These are phyloP conservation scores for Cladosporium sp. DNA, from an alignment of 2,329 filamentous ascomycete species.

Conservation along the genomic window DNA sequence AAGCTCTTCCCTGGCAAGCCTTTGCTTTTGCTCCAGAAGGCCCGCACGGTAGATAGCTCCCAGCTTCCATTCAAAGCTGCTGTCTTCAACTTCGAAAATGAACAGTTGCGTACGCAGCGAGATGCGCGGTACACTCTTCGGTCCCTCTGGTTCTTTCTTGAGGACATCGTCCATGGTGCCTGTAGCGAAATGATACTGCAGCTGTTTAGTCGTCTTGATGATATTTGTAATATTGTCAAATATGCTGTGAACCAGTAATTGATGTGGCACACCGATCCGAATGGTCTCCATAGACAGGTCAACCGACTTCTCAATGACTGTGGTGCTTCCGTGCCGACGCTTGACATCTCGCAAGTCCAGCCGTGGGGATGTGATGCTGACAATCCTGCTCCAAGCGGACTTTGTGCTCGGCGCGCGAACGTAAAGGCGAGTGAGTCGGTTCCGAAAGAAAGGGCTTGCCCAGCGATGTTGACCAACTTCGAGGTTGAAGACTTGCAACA, in stretches of 20 bases:
- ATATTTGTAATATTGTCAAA: slow-evolving; percentile 92
- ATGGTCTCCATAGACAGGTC: slow-evolving; percentile 82
- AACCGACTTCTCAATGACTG: slow-evolving; percentile 70
- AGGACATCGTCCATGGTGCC: slow-evolving; percentile 83
- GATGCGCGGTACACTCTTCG: slow-evolving; percentile 80
- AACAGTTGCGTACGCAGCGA: slow-evolving; percentile 75
- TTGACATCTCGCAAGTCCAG: slow-evolving; percentile 74
- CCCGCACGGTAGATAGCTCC: slow-evolving; percentile 90
- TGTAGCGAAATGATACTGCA: slow-evolving; percentile 88
- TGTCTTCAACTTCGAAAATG: slow-evolving; percentile 89
- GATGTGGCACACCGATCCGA: slow-evolving; percentile 81
- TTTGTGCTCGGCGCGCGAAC: slow-evolving; percentile 79
- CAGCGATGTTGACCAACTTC: slow-evolving; percentile 82
- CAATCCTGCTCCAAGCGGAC: slow-evolving; percentile 75
- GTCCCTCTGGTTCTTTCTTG: slow-evolving; percentile 74
- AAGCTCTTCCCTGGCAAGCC: slow-evolving; percentile 82
- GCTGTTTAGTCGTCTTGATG: slow-evolving; percentile 76
- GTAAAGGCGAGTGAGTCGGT: slow-evolving; percentile 76
- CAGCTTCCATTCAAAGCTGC: slow-evolving; percentile 94
- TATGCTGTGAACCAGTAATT: slow-evolving; percentile 80
- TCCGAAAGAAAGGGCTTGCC: slow-evolving; percentile 73
- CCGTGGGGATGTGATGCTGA: slow-evolving; percentile 75
- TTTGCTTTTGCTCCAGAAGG: slow-evolving; percentile 80
- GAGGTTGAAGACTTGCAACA: slow-evolving; percentile 80
- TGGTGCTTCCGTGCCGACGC: slow-evolving; percentile 53